Base-by-base conservation (phyloP, 768 basidiomycete species). In the Tubosaeta brunneosetosa region DNA sequence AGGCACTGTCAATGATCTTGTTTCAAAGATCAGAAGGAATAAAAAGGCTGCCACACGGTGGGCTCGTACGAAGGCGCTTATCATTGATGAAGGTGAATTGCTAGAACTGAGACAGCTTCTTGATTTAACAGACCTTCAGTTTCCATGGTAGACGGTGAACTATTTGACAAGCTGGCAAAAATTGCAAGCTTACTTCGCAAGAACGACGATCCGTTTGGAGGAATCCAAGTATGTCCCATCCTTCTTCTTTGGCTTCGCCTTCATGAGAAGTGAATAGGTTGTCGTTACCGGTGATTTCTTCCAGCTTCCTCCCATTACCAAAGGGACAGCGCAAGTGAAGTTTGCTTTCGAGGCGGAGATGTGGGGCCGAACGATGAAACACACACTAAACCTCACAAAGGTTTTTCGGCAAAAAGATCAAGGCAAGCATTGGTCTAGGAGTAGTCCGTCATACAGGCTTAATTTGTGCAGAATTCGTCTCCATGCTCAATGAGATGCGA, bases 401-500 rank as follows among this genome's bases (percentile, higher is more conserved):
- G 95, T 98, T 31, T 98, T 97, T 77, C 76, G 95, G 51, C 95
- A 99, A 69, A 86, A 83, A 46, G 94, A 97, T 68, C 85, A 88
- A 68, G 84, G 94, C 92, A 55, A 47, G 81, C 67, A 8, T 25
- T 32, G 42, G 27, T 41, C 37, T 26, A 12, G 14, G 27, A 47
- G 3, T 6, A 33, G 29, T 48, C 16, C 40, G 32, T 42, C 33
- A 40, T 40, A 44, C 52, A 47, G 8, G 47, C 44, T 52, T n/a
- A 55, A 37, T 42, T 52, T 36, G 19, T 49, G 32, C 65, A 93
- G 93, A 84, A 48, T 97, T 99, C 64, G 82, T 99, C 47, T 79
- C 91, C 67, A 98, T 98, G 93, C 75, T 98, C 47, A 99, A 97
- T 65, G 94, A 98, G 68, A 98, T 98, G 97, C 84, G 97, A 14